phyloP scores from a whole-genome alignment of 2,329 filamentous ascomycete species.

The Ophiostoma perfectum region DNA sequence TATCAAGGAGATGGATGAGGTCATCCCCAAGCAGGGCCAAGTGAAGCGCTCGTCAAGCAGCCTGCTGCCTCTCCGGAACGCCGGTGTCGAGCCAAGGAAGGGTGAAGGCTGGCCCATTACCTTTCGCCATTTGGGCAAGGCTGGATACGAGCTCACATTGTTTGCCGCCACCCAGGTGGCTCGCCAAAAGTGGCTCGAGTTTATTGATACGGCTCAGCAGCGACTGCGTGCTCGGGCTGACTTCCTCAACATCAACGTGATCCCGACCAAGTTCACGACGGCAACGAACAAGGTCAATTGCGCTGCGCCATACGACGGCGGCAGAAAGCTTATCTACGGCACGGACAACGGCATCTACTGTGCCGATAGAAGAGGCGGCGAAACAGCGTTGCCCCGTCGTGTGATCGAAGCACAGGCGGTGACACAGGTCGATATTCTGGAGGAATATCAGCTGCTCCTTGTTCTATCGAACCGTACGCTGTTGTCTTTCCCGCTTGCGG shows the following conservation, averaged over 20 bases:
- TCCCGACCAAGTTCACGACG: constrained; percentile 57
- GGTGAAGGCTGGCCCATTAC: constrained; percentile 86
- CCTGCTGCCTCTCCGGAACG: constrained; percentile 52
- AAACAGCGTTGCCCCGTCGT: constrained; percentile 68
- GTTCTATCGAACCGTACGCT: constrained; percentile 91
- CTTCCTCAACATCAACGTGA: constrained; percentile 72
- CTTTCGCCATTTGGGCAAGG: constrained; percentile 91
- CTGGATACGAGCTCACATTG: constrained; percentile 86
- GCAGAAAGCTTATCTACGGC: constrained; percentile 87
- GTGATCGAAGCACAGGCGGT: constrained; percentile 83
- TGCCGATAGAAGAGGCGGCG: constrained; percentile 83
- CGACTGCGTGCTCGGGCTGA: constrained; percentile 80
- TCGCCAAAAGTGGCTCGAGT: constrained; percentile 93
- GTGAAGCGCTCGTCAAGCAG: constrained; percentile 83
- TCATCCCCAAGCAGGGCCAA: constrained; percentile 73
- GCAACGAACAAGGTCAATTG: constrained; percentile 83
- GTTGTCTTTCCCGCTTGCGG: constrained; percentile 80
- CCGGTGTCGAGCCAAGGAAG: constrained; percentile 51
- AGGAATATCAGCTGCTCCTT: constrained; percentile 87
- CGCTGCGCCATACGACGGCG: constrained; percentile 89
- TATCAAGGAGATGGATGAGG: constrained; percentile 95
- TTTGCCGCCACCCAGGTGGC: constrained; percentile 81
- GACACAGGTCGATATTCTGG: constrained; percentile 91
- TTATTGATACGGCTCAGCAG: constrained; percentile 85
- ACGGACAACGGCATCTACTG: constrained; percentile 93